Base-by-base conservation (phyloP, 345 rosid species). In the Camelina laxa region DNA sequence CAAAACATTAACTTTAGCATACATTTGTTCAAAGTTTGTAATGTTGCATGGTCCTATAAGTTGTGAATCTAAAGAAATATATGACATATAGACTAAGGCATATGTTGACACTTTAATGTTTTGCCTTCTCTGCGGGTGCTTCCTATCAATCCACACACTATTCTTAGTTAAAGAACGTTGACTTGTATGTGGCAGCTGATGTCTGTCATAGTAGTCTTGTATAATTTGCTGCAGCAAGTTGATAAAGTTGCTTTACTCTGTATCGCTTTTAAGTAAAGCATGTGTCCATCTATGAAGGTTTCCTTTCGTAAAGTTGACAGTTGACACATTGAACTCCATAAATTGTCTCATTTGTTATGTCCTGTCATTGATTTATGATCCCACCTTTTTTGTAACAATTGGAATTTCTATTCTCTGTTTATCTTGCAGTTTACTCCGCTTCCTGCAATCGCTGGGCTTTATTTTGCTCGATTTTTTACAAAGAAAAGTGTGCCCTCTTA, bases 391-490 rank as follows among this genome's bases (percentile, higher is more conserved):
- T 4, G 35, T 63, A 56, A 77, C 38, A 49, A 33, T 62, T 62
- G 27, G 17, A 44, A 36, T 47, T 49, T 66, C 35, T 42, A 24
- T 62, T 76, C 44, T 49, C 24, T 67, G 19, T 57, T 69, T 67
- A 33, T 68, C 51, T 74, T 88, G 84, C 96, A 96, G 98, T 88
- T 96, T 75, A 81, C 90, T 76, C 94, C 91, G 20, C 81, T 96
- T 67, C 99, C 99, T 80, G 83, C 94, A 38, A 83, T 87, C 54
- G 87, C 97, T 78, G 99, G 98, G 72, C 91, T 92, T 84, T 92
- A 85, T 75, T 85, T 96, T 72, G 97, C 99, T 75, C 91, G 96
- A 1, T 91, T 92, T 83, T 84, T 92, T 61, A 88, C 99, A 35
- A 96, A 86, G 87, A 92, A 86, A 83, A 90, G 95, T 80, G 77